Evolutionary conservation across 768 basidiomycete species (phyloP), one percentile per base, ranked within the genome.

Genomic region (Lactifluus piperatus): DNA sequence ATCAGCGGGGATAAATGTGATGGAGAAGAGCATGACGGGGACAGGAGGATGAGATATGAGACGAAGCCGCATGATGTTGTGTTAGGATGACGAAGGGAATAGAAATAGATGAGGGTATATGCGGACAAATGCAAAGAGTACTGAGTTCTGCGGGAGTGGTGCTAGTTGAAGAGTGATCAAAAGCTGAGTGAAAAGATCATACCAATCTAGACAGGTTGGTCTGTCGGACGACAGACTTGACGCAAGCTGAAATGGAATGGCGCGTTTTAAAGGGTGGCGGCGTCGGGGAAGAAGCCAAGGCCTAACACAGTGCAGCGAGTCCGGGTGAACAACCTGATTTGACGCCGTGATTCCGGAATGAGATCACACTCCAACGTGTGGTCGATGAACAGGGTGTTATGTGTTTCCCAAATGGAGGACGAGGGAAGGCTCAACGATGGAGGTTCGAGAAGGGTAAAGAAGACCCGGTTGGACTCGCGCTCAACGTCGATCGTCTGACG

Each of bases 21-120:
- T 68, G 3, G 75, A 77, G 69, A 85, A 85, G 64, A 84, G 75
- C 60, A 88, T 79, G 43, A 79, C 76, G 13, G 83, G 77, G 43
- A 78, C 73, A 4, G 75, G 71, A 2, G 72, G 64, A 4, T 74
- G 71, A 24, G 76, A 74, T 30, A 74, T 52, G 59, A 87, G 79
- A 68, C 77, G 77, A 67, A 87, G 79, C 65, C 81, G 71, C 85
- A 87, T 87, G 62, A 58, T 44, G 24, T 24, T 63, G 62, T 34
- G 47, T 48, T 14, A 16, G 10, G 44, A 52, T 29, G 30, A 27
- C 29, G 36, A 22, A 20, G 46, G 49, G 37, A 54, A 36, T 49
- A 52, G 26, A 49, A 37, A 29, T 56, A 60, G 54, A 56, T 56
- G n/a, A 41, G 49, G 59, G 59, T 60, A 60, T 60, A 60, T 60